Evolutionary conservation across 2,329 filamentous ascomycete genomes (phyloP), one percentile per base, ranked within the genome.

Genomic region (Aspergillus udagawae): DNA sequence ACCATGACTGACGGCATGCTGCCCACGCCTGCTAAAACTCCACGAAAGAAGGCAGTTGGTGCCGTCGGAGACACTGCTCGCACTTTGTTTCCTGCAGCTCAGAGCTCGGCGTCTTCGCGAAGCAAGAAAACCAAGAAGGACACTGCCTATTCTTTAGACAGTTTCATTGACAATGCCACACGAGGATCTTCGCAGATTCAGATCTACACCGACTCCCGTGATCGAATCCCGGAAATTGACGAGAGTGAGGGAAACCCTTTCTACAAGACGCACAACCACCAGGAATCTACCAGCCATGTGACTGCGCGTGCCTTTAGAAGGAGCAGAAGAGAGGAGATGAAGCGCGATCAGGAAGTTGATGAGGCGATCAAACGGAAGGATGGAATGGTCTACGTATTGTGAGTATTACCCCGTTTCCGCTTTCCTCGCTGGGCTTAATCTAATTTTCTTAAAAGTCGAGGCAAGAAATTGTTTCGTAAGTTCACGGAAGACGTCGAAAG

Each of bases 161-260:
- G 75, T 57, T 78, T 78, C 49, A 67, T 68, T 28, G 69, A 74
- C 14, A 67, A 74, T 29, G 56, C 68, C 14, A 58, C 60, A 21
- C 61, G 62, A 21, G 65, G 60, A 23, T 72, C 76, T 44, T 69
- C 72, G 4, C 71, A 77, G 54, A 82, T 86, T 49, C 71, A 81
- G 52, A 84, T 87, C 59, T 87, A 80, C 72, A 86, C 83, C n/a
- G 85, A 88, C 64, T 82, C 82, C 27, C 81, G 84, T 62, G 84
- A 86, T 65, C 81, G 83, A 49, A 74, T 86, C 32, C 85, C 85
- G 14, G 76, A 80, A 51, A 57, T 79, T 2, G 81, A 83, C 60
- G 67, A 76, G 4, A 76, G 73, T 35, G 75, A 79, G 49, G 79
- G 81, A 54, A 87, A 86, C 62, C 83, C 83, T 0, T 87, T 87